Evolutionary conservation across 2,329 filamentous ascomycete genomes (phyloP), one percentile per base, ranked within the genome.

Genomic region (Massarina eburnea): DNA sequence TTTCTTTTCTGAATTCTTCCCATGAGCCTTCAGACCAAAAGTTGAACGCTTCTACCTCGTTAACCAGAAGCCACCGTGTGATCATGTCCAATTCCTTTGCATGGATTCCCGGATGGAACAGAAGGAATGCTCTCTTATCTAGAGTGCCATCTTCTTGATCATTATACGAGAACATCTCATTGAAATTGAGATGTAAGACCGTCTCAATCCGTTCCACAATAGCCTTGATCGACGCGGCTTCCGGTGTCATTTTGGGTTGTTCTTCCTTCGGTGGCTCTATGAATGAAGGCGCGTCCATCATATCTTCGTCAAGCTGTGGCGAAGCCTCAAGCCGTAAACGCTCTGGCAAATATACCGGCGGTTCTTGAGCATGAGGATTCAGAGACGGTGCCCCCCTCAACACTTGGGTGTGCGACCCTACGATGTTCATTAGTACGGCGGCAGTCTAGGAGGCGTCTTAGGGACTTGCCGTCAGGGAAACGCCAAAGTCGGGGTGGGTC

Each of bases 21-120:
- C 67, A 70, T 3, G 55, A 54, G 9, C 61, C 62, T 22, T 55
- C 42, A 10, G 52, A 46, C 53, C 55, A 59, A 2, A 57, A 43
- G 37, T 48, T 62, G 36, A 41, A 49, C 3, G 68, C 56, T 35
- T 62, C 55, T 4, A 67, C 62, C 37, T 65, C 51, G 29, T 66
- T 55, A 48, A 64, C 48, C 17, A 65, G 34, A 3, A 69, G 41
- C 64, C 65, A 69, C 20, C 62, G 53, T 10, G 61, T 63, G 8
- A 68, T 46, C 4, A 68, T 19, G 14, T 65, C 65, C 5, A 64
- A 37, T 14, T 67, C 58, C 39, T 61, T 56, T n/a, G 33, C 10
- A 38, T 69, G 62, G 7, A 63, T 49, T 30, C 52, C 41, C 2
- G 63, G 61, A 24, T 66, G 57, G 34, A 57, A 67, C 5, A 67